Percentiles rank a stretch among this genome's conserved stretches.
Evolutionary conservation across 2,329 filamentous ascomycete species (phyloP).

Genomic region (Colletotrichum melonis): DNA sequence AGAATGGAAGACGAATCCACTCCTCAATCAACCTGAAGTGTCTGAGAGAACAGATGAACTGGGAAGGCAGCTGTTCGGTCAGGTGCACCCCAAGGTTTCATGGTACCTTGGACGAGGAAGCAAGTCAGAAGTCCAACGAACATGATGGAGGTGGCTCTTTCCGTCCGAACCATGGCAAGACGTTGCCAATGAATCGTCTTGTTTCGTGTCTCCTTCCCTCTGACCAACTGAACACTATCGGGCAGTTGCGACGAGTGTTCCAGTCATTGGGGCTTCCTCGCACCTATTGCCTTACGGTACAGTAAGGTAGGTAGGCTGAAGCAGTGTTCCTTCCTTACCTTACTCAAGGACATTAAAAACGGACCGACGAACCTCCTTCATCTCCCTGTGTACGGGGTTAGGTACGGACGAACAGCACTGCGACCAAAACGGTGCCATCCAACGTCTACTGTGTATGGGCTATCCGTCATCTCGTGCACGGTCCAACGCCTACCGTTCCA

Average conservation of each 20-base stretch:
- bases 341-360: slow-evolving; percentile 19
- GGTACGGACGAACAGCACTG: neutral
- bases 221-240: slow-evolving; percentile 10
- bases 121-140: neutral
- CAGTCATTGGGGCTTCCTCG: neutral
- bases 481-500: neutral
- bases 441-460: neutral
- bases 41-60: slow-evolving; percentile 19
- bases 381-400: neutral
- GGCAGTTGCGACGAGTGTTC: slow-evolving; percentile 6
- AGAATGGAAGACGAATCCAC: neutral
- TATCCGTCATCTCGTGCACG: neutral
- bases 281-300: neutral
- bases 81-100: neutral
- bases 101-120: neutral
- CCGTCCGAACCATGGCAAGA: slow-evolving; percentile 17
- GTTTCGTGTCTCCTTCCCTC: neutral
- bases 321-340: neutral
- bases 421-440: neutral
- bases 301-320: neutral
- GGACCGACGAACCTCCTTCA: neutral
- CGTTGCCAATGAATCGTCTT: neutral
- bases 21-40: slow-evolving; percentile 1
- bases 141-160: neutral
- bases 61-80: neutral